phyloP scores from a whole-genome alignment of 192 early-diverging fungal species.

The Podila horticola region DNA sequence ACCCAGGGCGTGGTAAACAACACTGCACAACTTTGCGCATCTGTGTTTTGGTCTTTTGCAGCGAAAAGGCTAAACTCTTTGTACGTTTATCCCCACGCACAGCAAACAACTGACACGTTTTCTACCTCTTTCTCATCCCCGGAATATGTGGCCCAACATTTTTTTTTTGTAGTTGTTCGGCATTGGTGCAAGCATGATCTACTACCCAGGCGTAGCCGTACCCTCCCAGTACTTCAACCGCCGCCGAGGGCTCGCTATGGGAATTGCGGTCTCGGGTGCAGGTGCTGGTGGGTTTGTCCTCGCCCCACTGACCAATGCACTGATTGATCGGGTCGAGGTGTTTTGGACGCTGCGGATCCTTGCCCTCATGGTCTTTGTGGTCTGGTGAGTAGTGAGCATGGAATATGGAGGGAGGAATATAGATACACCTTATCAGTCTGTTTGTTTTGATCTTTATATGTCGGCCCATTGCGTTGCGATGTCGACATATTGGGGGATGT shows the following conservation, averaged over 20 bases:
- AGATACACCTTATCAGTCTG: neutral
- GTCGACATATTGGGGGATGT: too few species aligned
- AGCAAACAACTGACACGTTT: too few species aligned
- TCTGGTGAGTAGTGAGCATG: constrained; percentile 22
- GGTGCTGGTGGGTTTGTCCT: constrained; percentile 72
- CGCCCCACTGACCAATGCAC: constrained; percentile 57
- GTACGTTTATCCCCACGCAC: too few species aligned
- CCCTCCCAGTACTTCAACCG: constrained; percentile 72
- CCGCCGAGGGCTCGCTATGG: constrained; percentile 69
- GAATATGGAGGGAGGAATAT: neutral
- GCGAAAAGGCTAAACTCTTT: too few species aligned
- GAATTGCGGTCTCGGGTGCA: constrained; percentile 73
- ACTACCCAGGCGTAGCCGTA: constrained; percentile 65
- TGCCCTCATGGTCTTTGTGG: constrained; percentile 53
- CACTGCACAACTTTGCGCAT: constrained; percentile 62
- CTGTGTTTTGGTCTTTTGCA: constrained; percentile 13
- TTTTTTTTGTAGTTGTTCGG: constrained; percentile 56
- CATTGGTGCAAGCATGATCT: constrained; percentile 65
- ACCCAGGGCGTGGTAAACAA: constrained; percentile 73
- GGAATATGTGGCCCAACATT: too few species aligned
- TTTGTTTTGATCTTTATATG: neutral
- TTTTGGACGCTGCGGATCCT: constrained; percentile 51
- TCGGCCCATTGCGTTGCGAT: neutral
- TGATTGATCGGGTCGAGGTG: constrained; percentile 48
- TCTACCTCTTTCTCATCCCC: too few species aligned